Evolutionary conservation across 106 monocot species (phyloP).

Genomic region (Dendrobium catenatum): DNA sequence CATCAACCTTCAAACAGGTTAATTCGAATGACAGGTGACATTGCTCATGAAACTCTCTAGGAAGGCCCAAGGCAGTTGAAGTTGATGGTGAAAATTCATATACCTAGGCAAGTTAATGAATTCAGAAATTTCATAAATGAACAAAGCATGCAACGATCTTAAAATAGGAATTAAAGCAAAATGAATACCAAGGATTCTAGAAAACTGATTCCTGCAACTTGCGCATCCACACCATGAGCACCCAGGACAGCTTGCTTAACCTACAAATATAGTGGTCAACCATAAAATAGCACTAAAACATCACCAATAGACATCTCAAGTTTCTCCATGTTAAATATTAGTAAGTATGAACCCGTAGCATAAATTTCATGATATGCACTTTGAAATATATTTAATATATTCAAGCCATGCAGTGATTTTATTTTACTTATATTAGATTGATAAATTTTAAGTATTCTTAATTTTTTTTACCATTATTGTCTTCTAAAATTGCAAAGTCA

Average conservation of each 20-base stretch:
- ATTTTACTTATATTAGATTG: background rate
- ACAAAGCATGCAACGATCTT: background rate
- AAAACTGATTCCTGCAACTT: constrained; percentile 67
- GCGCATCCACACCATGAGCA: constrained; percentile 55
- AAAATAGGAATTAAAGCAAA: background rate
- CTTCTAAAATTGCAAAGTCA: background rate
- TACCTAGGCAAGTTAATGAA: constrained; percentile 33
- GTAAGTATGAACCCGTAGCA: background rate
- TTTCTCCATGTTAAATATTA: background rate
- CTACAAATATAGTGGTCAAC: constrained; percentile 21
- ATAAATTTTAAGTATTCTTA: background rate
- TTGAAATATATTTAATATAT: background rate
- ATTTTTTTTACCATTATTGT: background rate
- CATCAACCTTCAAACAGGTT: constrained; percentile 75
- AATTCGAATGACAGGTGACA: constrained; percentile 59
- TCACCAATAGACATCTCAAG: background rate
- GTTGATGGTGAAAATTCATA: constrained; percentile 85
- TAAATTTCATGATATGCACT: background rate
- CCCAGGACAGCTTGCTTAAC: constrained; percentile 71
- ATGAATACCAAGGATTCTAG: constrained; percentile 74
- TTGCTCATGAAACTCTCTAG: constrained; percentile 77
- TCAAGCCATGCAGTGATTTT: background rate
- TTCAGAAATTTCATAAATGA: constrained; percentile 3
- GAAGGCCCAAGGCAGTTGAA: constrained; percentile 77
- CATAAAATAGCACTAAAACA: background rate